Percentiles rank a stretch among this genome's conserved stretches.
Evolutionary conservation across 164 flowering plant species (phyloP).

Genomic region (Macadamia integrifolia): DNA sequence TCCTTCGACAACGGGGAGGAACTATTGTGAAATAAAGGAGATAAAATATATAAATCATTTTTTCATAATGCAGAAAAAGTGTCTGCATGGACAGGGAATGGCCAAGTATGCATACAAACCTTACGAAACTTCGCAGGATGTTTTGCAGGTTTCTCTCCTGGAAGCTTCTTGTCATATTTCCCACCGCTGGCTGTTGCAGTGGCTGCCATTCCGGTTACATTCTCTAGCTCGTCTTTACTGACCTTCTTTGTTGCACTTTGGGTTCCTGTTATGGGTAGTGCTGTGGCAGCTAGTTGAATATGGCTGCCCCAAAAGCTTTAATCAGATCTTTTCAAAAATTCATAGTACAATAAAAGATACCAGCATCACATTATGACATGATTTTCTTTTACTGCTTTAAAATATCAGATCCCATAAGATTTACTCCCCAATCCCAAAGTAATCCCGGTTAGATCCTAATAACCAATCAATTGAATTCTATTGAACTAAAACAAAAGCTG

Average conservation of each 20-base stretch:
- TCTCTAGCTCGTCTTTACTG: conserved; percentile 60
- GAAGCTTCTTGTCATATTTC: conserved; percentile 87
- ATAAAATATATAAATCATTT: not conserved
- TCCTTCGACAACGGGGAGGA: conserved; percentile 75
- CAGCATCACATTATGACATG: not conserved
- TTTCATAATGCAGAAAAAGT: not conserved
- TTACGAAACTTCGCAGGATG: conserved; percentile 77
- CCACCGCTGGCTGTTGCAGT: conserved; percentile 95
- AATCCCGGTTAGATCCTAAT: no score
- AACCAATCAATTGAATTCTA: no score
- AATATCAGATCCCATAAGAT: no score
- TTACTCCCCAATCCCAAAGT: no score
- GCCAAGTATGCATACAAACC: conserved; percentile 34
- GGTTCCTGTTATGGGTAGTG: conserved; percentile 82
- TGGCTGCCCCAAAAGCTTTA: conserved; percentile 50
- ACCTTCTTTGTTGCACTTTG: conserved; percentile 57
- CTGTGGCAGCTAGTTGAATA: conserved; percentile 82
- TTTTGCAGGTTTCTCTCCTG: conserved; percentile 81
- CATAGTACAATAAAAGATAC: not conserved
- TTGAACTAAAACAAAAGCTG: no score
- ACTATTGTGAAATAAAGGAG: conserved; percentile 16
- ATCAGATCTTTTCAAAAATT: conserved; percentile 3
- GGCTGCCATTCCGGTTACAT: conserved; percentile 82
- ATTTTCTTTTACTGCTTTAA: no score
- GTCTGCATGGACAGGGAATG: not conserved